Evolutionary conservation across 306 rosid genomes (phyloP), one percentile per base, ranked within the genome.

Genomic region (Castanea mollissima): DNA sequence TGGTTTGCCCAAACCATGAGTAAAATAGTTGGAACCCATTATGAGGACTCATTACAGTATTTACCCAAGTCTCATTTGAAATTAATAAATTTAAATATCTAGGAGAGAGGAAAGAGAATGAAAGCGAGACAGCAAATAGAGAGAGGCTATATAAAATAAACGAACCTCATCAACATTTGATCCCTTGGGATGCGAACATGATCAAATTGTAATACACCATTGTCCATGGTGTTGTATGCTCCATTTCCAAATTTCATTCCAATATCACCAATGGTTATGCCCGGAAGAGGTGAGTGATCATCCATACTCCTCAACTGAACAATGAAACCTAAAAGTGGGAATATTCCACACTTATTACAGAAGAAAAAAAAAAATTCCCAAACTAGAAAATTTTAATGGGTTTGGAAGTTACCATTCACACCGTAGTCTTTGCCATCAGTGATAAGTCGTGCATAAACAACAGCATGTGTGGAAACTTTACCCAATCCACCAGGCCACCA

Each of bases 401-500:
- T 74, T 75, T 41, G 72, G 63, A 9, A 71, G 23, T 83, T 95
- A 95, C 99, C 99, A 63, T 93, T 87, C 78, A 95, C 91, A 80
- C 98, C 98, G 25, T 90, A 82, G 69, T 95, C 96, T 80, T 78
- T 82, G 35, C 96, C 93, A 54, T 93, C 85, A 32, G 84, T 88
- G 54, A 90, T 90, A 82, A 95, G 93, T 88, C 93, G 97, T 14
- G 99, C 98, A 88, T 88, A 95, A 71, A 89, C 88, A 86, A 91
- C 82, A 79, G 90, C 97, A 75, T 95, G 98, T 0, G 98, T 95
- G 7, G 99, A 89, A 57, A 85, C 79, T 85, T 95, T 93, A 78
- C 99, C 99, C 93, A 95, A 82, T 59, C 99, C 99, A 81, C 98
- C 99, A 80, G 99, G 99, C 99, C 99, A 95, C 99, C 99, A 95